Conservation (phyloP, 441 rosid genomes). For the Pelargonium australe region DNA sequence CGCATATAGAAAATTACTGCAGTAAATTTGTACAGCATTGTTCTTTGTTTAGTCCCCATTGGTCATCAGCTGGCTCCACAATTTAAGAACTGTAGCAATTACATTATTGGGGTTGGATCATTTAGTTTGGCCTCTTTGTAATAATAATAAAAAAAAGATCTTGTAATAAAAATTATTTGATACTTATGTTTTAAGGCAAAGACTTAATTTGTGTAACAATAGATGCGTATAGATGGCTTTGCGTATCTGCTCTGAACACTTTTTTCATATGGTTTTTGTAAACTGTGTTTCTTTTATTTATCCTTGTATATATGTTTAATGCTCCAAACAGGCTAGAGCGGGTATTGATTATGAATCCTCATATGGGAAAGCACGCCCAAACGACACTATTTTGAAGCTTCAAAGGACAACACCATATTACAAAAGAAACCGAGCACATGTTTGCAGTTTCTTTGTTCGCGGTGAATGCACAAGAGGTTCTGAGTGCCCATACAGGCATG, state of each 20-base stretch:
- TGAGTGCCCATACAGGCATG: constrained; percentile 92
- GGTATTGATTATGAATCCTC: constrained; percentile 94
- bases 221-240: neutral
- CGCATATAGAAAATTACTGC: neutral
- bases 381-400: constrained; percentile 79
- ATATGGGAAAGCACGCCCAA: constrained; percentile 67
- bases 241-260: neutral
- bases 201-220: neutral
- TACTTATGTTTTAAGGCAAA: neutral
- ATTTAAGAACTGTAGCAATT: neutral
- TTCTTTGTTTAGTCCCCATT: neutral
- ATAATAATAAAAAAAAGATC: neutral
- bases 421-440: constrained; percentile 83
- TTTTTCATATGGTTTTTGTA: neutral
- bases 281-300: neutral
- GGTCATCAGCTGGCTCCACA: too few relatives aligned
- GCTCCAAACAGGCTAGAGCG: constrained; percentile 64
- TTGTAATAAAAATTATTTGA: neutral
- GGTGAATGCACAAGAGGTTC: constrained; percentile 96
- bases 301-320: neutral
- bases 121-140: neutral
- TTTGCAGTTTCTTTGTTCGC: constrained; percentile 83
- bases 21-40: neutral
- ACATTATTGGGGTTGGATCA: neutral
- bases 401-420: constrained; percentile 88